A percentile compares a stretch with the other conserved stretches of the same genome.
Conservation (phyloP, 2,329 filamentous ascomycete species). For the Apiospora aurea region DNA sequence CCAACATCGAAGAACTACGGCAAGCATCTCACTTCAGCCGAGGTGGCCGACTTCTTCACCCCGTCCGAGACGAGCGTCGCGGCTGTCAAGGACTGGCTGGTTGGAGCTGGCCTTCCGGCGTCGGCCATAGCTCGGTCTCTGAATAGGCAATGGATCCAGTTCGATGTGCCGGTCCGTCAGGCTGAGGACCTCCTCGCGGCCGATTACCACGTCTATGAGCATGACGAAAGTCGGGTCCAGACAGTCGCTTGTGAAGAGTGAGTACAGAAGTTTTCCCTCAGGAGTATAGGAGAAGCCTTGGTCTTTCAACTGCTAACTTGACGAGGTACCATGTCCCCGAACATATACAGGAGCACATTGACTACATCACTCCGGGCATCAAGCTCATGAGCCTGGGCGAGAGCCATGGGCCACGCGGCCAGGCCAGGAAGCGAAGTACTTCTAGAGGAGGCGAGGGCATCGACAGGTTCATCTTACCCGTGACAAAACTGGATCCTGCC, state of each 20-base stretch:
- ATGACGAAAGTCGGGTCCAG: conserved; percentile 44
- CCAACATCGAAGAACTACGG: conserved; percentile 47
- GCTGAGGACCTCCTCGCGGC: conserved; percentile 49
- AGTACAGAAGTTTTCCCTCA: conserved; percentile 23
- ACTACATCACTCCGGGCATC: conserved; percentile 64
- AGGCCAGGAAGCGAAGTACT: conserved; percentile 28
- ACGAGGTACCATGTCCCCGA: conserved; percentile 56
- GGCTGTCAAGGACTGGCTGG: conserved; percentile 48
- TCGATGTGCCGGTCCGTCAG: conserved; percentile 48
- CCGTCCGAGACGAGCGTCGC: conserved; percentile 43
- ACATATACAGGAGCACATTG: conserved; percentile 55
- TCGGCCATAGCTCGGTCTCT: conserved; percentile 42
- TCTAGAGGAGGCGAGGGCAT: conserved; percentile 32
- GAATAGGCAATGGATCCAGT: conserved; percentile 49
- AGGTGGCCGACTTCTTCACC: conserved; percentile 49
- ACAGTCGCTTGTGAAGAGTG: conserved; percentile 47
- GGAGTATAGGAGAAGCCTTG: not conserved
- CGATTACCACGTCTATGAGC: conserved; percentile 50
- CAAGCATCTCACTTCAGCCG: conserved; percentile 46
- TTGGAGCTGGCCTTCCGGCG: conserved; percentile 40
- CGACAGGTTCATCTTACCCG: conserved; percentile 34
- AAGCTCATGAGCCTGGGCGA: conserved; percentile 48
- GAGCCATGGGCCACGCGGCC: conserved; percentile 27
- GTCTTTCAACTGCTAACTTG: not conserved
- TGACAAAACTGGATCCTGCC: too few species aligned